phyloP scores from a whole-genome alignment of 495 filamentous ascomycete genomes.

The Daldinia grandis region DNA sequence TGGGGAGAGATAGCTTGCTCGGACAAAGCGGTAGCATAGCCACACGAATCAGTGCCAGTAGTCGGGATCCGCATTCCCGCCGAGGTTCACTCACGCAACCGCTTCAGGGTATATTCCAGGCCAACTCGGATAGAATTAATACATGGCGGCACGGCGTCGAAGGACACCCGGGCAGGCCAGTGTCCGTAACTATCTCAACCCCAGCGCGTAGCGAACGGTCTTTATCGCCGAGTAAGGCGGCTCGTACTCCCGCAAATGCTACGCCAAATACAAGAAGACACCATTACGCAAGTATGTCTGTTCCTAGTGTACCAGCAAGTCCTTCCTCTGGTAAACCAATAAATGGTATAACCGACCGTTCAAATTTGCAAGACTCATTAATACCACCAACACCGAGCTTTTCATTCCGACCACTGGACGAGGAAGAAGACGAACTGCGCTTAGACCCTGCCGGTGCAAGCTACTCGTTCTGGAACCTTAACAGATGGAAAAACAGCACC shows the following conservation, averaged over 20 bases:
- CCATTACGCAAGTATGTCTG: conserved; percentile 48
- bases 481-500: conserved; percentile 53
- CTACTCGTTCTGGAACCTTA: conserved; percentile 57
- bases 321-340: conserved; percentile 28
- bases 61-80: conserved; percentile 59
- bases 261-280: conserved; percentile 54
- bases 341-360: conserved; percentile 25
- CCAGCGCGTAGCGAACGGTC: conserved; percentile 58
- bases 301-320: conserved; percentile 25
- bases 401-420: conserved; percentile 46
- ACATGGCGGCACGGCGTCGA: conserved; percentile 87
- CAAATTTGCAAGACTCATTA: conserved; percentile 20
- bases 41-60: conserved; percentile 63
- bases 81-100: conserved; percentile 59
- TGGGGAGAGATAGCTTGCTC: conserved; percentile 60
- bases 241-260: conserved; percentile 49
- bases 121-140: conserved; percentile 85
- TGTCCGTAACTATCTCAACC: conserved; percentile 46
- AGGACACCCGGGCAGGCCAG: conserved; percentile 44
- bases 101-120: conserved; percentile 50
- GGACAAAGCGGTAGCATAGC: conserved; percentile 71
- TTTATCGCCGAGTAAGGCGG: conserved; percentile 57
- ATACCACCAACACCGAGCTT: conserved; percentile 52
- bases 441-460: conserved; percentile 42
- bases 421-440: conserved; percentile 42